Percentiles rank a stretch among this genome's conserved stretches.
These are phyloP conservation scores for Amaranthus palmeri DNA, from an alignment of 148 eudicot genomes.

Conservation along the genomic window DNA sequence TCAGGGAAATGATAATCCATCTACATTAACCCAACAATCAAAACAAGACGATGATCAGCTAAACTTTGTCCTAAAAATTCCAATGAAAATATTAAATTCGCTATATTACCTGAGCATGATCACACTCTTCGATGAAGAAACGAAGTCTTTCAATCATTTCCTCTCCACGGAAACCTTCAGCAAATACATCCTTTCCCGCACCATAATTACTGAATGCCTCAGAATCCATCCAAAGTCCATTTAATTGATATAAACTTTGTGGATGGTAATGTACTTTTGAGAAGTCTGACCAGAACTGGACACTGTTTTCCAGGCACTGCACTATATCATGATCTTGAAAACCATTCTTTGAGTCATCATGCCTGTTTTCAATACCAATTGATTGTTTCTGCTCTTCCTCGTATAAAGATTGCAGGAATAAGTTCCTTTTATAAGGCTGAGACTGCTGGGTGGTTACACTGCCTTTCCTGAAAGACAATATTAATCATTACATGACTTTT, in stretches of 20 bases:
- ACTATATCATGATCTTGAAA: slow-evolving; percentile 57
- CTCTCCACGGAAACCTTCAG: slow-evolving; percentile 61
- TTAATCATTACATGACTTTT: slow-evolving; percentile 18
- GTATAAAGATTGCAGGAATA: slow-evolving; percentile 74
- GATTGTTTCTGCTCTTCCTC: slow-evolving; percentile 47
- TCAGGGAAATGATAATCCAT: no score
- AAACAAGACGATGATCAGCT: not conserved
- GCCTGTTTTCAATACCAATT: slow-evolving; percentile 25
- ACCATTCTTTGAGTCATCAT: slow-evolving; percentile 34
- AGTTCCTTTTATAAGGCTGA: slow-evolving; percentile 67
- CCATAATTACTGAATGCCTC: slow-evolving; percentile 69
- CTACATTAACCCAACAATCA: not conserved
- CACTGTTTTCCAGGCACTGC: slow-evolving; percentile 60
- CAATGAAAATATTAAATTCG: not conserved
- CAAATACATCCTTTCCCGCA: slow-evolving; percentile 68
- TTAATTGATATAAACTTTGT: slow-evolving; percentile 76
- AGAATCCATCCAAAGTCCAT: slow-evolving; percentile 62
- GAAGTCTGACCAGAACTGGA: slow-evolving; percentile 84
- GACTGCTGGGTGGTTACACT: slow-evolving; percentile 50
- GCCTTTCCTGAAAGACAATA: slow-evolving; percentile 61
- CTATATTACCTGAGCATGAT: slow-evolving; percentile 70
- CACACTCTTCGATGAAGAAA: slow-evolving; percentile 86
- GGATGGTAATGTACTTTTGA: slow-evolving; percentile 97
- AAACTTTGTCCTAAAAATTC: not conserved
- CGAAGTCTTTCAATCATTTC: slow-evolving; percentile 81